Base-by-base conservation (phyloP, 2,329 filamentous ascomycete species). In the Phyllosticta citriasiana region DNA sequence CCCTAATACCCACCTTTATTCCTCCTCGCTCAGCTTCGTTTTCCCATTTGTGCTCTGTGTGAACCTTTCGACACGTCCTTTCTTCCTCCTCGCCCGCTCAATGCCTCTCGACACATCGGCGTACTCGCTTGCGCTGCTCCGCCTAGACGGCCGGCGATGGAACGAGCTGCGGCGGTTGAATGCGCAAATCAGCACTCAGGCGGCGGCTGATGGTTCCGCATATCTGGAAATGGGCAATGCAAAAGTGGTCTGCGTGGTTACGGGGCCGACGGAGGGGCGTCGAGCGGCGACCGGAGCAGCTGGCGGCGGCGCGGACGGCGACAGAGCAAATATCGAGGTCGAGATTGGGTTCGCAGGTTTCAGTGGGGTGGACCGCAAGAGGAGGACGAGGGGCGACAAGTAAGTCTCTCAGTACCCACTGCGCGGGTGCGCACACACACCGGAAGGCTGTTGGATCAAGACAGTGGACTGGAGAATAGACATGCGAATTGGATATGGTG, bases 141-240 rank as follows among this genome's bases (percentile, higher is more conserved):
- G 80, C 65, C 75, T 82, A 61, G 80, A 83, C 67, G 80, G 93
- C 88, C 87, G 94, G 64, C 86, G 94, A 68, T 99, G 94, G 94
- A 97, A 99, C 78, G 94, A 99, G 75, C 84, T 99, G 50, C 91
- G 94, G 27, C 86, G 90, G 7, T 83, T 96, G 57, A 86, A 91
- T 71, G 93, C 89, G 55, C 89, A 95, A 76, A 91, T 99, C 71
- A 89, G 88, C 64, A 97, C 91, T 1, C 94, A 97, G 75, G 88
- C 92, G 63, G 88, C 92, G 57, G 91, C 92, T 60, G 94, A 97
- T 68, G 94, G 94, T 40, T 96, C 89, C 53, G 90, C 88, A 64
- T 96, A 96, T 76, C 85, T 97, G 63, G 91, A 96, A 73, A 96
- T 96, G 87, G 94, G 94, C 68, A 96, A 97, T 77, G 99, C 94